Conservation (phyloP, 305 asterid species). For the Solanum hybrid region DNA sequence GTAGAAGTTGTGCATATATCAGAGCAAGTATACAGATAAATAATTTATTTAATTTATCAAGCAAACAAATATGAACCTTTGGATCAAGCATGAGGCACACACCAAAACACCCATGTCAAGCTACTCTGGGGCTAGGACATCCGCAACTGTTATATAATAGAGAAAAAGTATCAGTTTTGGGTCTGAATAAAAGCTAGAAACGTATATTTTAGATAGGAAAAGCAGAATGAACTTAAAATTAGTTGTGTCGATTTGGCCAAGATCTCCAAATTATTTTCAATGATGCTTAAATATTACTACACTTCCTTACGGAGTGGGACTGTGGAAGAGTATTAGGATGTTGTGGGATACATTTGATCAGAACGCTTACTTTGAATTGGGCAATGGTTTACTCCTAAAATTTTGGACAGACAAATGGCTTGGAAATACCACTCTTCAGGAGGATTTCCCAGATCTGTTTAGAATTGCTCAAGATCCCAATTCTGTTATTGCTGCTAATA, state of each 20-base stretch:
- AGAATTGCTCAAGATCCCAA: too few relatives aligned
- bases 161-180: constrained; percentile 13
- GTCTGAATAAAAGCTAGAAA: not conserved
- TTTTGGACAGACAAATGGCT: too few relatives aligned
- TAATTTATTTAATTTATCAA: not conserved
- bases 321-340: too few relatives aligned
- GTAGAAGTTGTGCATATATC: constrained; percentile 33
- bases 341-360: too few relatives aligned
- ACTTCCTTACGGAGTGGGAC: too few relatives aligned
- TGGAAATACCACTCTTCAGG: too few relatives aligned
- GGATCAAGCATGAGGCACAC: constrained; percentile 90
- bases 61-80: constrained; percentile 44
- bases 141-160: not conserved
- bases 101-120: constrained; percentile 94
- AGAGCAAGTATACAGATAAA: constrained; percentile 22
- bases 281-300: too few relatives aligned
- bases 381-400: too few relatives aligned
- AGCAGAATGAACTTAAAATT: constrained; percentile 67
- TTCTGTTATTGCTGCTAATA: too few relatives aligned
- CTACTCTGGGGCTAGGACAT: constrained; percentile 66
- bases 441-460: too few relatives aligned
- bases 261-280: constrained; percentile 71
- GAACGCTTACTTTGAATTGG: too few relatives aligned
- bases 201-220: not conserved
- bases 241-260: constrained; percentile 71